A percentile compares a stretch with the other conserved stretches of the same genome.
Evolutionary conservation across 805 yeast genomes (phyloP).

Genomic region (Zygosaccharomyces siamensis): DNA sequence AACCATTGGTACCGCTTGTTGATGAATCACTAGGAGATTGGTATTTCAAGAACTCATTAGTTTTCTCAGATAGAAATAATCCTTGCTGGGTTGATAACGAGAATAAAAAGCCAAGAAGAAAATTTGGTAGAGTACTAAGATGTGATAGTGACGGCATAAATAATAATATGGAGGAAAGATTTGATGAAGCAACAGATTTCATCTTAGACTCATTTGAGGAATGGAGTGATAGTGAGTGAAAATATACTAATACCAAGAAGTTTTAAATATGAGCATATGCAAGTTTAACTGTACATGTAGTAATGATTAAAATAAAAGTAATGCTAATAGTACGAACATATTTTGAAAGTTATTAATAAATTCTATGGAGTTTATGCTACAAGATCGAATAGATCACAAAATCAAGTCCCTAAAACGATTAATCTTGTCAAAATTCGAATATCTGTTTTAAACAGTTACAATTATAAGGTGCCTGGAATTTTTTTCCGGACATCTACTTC

Average conservation of each 20-base stretch:
- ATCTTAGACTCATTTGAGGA: slow-evolving; percentile 75
- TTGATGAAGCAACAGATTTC: slow-evolving; percentile 82
- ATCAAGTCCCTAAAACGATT: not conserved
- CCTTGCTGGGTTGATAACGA: slow-evolving; percentile 69
- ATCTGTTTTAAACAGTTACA: slow-evolving; percentile 1
- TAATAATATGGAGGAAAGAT: slow-evolving; percentile 73
- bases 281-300: not conserved
- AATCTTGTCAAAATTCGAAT: not conserved
- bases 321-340: not conserved
- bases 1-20: slow-evolving; percentile 76
- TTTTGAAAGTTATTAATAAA: not conserved
- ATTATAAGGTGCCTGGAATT: slow-evolving; percentile 54
- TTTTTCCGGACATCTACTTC: slow-evolving; percentile 52
- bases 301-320: not conserved
- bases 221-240: slow-evolving; percentile 42
- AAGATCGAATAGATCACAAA: not conserved
- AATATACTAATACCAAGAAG: not conserved
- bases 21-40: slow-evolving; percentile 90
- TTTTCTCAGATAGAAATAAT: slow-evolving; percentile 71
- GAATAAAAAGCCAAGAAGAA: slow-evolving; percentile 75
- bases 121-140: slow-evolving; percentile 82
- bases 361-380: not conserved
- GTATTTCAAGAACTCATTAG: slow-evolving; percentile 81
- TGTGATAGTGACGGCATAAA: slow-evolving; percentile 68
- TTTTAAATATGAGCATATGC: not conserved